Conservation (phyloP, 1,284 basidiomycete genomes). For the Earliella scabrosa region DNA sequence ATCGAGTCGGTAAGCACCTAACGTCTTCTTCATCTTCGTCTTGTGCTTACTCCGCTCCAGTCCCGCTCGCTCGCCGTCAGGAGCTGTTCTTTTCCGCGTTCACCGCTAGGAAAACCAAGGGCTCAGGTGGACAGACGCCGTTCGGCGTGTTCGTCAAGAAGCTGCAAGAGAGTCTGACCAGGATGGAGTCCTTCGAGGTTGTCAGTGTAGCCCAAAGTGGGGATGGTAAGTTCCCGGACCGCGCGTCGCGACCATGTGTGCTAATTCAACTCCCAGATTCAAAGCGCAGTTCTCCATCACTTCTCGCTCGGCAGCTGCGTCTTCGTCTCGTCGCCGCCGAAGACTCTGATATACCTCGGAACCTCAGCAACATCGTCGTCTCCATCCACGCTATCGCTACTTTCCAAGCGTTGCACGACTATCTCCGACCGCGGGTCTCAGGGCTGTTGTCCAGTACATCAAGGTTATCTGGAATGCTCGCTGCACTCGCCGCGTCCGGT, state of each 20-base stretch:
- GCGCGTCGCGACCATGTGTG: constrained; percentile 4
- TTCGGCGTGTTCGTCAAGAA: constrained; percentile 90
- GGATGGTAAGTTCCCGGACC: constrained; percentile 60
- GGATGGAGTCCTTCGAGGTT: constrained; percentile 95
- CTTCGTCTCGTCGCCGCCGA: constrained; percentile 88
- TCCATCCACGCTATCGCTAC: constrained; percentile 97
- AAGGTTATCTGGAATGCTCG: constrained; percentile 87
- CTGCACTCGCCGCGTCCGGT: constrained; percentile 84
- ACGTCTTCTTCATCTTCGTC: neutral
- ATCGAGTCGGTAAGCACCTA: constrained; percentile 51
- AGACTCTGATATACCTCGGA: constrained; percentile 84
- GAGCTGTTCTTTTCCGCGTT: constrained; percentile 80
- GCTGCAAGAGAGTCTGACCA: constrained; percentile 89
- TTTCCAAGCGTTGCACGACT: constrained; percentile 94
- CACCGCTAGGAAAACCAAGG: constrained; percentile 54
- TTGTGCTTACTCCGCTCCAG: constrained; percentile 41
- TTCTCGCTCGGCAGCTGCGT: constrained; percentile 87
- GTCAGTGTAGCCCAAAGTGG: constrained; percentile 80
- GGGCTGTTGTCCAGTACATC: constrained; percentile 70
- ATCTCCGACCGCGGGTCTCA: constrained; percentile 88
- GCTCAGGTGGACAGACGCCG: constrained; percentile 56
- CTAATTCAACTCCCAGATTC: constrained; percentile 59
- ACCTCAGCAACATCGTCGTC: constrained; percentile 87
- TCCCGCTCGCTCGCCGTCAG: constrained; percentile 60
- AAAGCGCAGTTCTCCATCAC: constrained; percentile 82